These are phyloP conservation scores for Oryza meyeriana DNA, from an alignment of 176 grass and related monocot genomes.

Conservation along the genomic window DNA sequence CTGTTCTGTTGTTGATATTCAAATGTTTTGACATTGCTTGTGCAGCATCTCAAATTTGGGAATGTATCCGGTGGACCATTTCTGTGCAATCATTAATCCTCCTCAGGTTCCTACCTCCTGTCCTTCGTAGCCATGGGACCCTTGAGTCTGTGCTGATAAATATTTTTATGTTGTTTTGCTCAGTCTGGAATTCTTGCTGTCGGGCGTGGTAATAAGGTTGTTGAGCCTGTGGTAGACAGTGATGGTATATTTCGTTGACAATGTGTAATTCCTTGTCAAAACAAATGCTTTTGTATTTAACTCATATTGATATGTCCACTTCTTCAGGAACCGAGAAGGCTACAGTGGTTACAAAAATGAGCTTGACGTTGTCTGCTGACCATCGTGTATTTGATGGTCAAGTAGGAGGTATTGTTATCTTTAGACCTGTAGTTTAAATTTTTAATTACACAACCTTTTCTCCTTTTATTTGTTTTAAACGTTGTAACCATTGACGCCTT, in stretches of 20 bases:
- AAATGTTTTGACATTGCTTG: conserved; percentile 26
- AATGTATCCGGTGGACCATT: conserved; percentile 94
- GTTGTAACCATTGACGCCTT: background rate
- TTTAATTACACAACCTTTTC: background rate
- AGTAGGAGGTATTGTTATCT: conserved; percentile 58
- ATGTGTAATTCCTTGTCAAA: conserved; percentile 1
- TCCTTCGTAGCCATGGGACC: conserved; percentile 5
- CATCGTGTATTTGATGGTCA: conserved; percentile 91
- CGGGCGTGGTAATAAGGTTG: conserved; percentile 79
- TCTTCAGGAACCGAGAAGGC: conserved; percentile 64
- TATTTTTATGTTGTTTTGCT: conserved; percentile 18
- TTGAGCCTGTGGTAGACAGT: conserved; percentile 70
- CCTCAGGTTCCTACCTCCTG: conserved; percentile 57
- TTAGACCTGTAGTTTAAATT: conserved; percentile 2
- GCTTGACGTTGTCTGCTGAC: conserved; percentile 83
- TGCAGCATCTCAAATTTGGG: conserved; percentile 97
- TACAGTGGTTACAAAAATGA: conserved; percentile 80
- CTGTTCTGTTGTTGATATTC: conserved; percentile 14
- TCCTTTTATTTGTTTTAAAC: conserved; percentile 17
- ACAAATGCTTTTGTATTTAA: conserved; percentile 23
- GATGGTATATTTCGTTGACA: conserved; percentile 60
- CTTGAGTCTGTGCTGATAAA: conserved; percentile 19
- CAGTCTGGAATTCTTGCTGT: conserved; percentile 92
- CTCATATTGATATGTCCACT: conserved; percentile 12
- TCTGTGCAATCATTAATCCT: conserved; percentile 99